Evolutionary conservation across 768 basidiomycete genomes (phyloP).

Genomic region (Trametes meyenii): DNA sequence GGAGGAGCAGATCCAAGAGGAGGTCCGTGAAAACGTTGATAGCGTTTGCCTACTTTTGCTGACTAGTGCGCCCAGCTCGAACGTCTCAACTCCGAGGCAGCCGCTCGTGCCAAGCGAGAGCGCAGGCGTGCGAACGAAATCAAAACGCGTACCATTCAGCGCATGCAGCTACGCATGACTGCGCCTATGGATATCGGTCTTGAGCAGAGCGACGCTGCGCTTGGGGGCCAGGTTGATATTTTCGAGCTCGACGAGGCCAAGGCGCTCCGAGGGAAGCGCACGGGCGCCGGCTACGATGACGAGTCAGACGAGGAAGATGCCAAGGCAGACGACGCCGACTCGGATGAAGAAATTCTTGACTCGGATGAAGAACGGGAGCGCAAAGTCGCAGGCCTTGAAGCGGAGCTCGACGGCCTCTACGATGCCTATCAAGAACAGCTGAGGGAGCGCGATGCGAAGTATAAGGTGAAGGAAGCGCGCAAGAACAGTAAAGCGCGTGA

Average conservation of each 20-base stretch:
- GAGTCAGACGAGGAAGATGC: constrained; percentile 44
- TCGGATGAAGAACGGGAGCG: constrained; percentile 72
- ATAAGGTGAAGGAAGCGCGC: constrained; percentile 78
- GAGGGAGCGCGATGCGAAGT: constrained; percentile 86
- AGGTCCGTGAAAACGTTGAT: constrained; percentile 54
- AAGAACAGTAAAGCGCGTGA: constrained; percentile 73
- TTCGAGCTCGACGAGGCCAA: constrained; percentile 77
- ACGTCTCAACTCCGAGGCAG: constrained; percentile 76
- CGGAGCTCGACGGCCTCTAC: constrained; percentile 88
- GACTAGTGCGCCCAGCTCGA: constrained; percentile 59
- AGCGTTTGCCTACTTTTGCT: constrained; percentile 4
- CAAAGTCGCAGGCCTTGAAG: constrained; percentile 68
- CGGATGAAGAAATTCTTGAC: constrained; percentile 49
- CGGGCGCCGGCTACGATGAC: constrained; percentile 46
- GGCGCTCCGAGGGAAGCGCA: constrained; percentile 43
- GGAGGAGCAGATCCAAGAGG: constrained; percentile 86
- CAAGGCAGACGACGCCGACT: constrained; percentile 42
- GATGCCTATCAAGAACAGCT: constrained; percentile 81
- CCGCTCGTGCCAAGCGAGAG: constrained; percentile 75
- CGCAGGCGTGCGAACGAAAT: constrained; percentile 87
- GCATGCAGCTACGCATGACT: constrained; percentile 97
- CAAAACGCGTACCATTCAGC: constrained; percentile 83
- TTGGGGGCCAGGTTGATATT: constrained; percentile 81
- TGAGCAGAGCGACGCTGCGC: constrained; percentile 75
- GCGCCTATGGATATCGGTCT: constrained; percentile 96